phyloP scores from a whole-genome alignment of 1,284 basidiomycete species.

The Heterobasidion parviporum region DNA sequence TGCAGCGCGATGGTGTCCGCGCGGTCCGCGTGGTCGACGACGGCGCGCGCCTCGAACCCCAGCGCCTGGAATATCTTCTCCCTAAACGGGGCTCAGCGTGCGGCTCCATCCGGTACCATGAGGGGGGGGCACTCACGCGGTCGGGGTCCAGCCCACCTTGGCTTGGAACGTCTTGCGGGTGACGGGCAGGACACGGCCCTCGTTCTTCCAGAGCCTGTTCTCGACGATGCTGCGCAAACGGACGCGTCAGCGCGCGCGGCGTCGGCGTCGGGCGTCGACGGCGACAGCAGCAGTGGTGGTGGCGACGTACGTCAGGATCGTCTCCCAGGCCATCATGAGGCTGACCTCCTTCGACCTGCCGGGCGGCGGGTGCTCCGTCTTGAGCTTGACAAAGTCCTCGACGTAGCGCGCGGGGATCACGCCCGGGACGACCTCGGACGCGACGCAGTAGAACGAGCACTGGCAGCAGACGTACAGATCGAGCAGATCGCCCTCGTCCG shows the following conservation, averaged over 20 bases:
- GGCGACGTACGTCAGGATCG: slow-evolving; percentile 50
- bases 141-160: slow-evolving; percentile 59
- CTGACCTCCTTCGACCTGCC: slow-evolving; percentile 39
- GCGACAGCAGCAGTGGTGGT: neutral
- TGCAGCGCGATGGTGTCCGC: slow-evolving; percentile 27
- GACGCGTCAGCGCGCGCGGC: neutral
- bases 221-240: slow-evolving; percentile 47
- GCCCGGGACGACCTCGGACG: slow-evolving; percentile 61
- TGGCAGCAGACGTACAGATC: slow-evolving; percentile 79
- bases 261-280: slow-evolving; percentile 4
- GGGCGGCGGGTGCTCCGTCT: slow-evolving; percentile 28
- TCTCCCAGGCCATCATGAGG: slow-evolving; percentile 53
- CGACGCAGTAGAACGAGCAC: slow-evolving; percentile 64
- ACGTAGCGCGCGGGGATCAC: slow-evolving; percentile 52
- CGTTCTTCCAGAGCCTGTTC: slow-evolving; percentile 65
- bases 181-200: slow-evolving; percentile 49
- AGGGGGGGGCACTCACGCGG: slow-evolving; percentile 37
- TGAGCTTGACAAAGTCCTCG: slow-evolving; percentile 34
- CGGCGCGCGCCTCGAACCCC: slow-evolving; percentile 38
- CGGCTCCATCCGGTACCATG: neutral
- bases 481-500: slow-evolving; percentile 41
- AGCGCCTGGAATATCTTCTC: slow-evolving; percentile 50
- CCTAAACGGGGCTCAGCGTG: slow-evolving; percentile 19
- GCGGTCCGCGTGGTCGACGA: slow-evolving; percentile 18
- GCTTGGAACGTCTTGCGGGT: slow-evolving; percentile 44